Conservation (phyloP, 2,329 filamentous ascomycete species). For the Colletotrichum sp. region DNA sequence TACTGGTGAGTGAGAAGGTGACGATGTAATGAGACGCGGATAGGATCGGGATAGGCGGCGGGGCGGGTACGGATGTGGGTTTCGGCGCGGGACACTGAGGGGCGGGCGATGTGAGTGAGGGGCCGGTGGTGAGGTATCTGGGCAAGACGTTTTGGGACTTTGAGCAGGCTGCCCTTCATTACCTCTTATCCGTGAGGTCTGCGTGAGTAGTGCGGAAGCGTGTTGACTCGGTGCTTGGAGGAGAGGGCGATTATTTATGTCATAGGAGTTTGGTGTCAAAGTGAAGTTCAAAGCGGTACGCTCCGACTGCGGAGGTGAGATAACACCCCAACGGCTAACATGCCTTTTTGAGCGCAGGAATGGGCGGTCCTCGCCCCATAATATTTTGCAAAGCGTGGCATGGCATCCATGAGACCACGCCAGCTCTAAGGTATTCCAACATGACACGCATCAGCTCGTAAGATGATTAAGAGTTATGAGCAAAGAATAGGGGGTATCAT, state of each 20-base stretch:
- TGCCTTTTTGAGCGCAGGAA: background rate
- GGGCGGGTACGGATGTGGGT: background rate
- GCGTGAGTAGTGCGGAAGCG: no score
- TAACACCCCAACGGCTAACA: background rate
- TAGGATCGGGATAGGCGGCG: background rate
- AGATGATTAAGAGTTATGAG: background rate
- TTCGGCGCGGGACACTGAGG: background rate
- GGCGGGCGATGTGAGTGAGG: background rate
- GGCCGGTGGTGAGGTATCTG: background rate
- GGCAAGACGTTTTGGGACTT: background rate
- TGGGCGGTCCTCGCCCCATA: background rate
- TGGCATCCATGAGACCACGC: background rate
- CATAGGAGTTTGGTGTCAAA: background rate
- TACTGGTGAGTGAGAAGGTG: background rate
- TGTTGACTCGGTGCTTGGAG: background rate
- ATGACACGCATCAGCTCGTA: background rate
- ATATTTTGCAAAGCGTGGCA: background rate
- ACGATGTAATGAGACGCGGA: background rate
- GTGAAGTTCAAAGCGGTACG: background rate
- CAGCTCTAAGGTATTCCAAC: background rate
- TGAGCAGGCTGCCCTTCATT: slow-evolving; percentile 4
- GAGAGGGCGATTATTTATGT: background rate
- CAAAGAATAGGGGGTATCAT: slow-evolving; percentile 9
- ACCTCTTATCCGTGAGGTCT: background rate
- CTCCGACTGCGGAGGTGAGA: slow-evolving; percentile 14